A percentile compares a stretch with the other conserved stretches of the same genome.
These are phyloP conservation scores for Boletus semigastroideus DNA, from an alignment of 1,284 basidiomycete species.

Conservation along the genomic window DNA sequence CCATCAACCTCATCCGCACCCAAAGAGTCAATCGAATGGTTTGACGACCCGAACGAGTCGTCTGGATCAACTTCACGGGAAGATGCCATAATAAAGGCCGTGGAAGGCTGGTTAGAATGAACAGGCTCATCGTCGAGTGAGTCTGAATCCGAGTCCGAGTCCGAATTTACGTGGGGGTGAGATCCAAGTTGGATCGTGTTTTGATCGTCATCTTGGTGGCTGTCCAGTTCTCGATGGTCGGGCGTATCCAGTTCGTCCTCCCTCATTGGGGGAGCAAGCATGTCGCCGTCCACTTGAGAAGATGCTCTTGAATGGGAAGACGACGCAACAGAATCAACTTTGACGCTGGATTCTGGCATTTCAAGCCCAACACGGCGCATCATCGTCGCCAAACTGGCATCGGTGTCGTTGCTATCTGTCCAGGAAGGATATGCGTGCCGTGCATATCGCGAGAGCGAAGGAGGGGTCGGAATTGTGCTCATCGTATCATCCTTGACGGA, in stretches of 20 bases:
- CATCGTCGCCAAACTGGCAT: constrained; percentile 48
- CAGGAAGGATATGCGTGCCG: constrained; percentile 36
- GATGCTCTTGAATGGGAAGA: constrained; percentile 9
- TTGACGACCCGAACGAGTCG: constrained; percentile 56
- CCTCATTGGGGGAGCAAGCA: background rate
- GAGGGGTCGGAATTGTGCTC: constrained; percentile 64
- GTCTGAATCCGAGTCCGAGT: constrained; percentile 41
- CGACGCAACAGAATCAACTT: constrained; percentile 13
- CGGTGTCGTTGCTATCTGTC: constrained; percentile 43
- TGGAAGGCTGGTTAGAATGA: constrained; percentile 53
- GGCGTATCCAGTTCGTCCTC: constrained; percentile 21
- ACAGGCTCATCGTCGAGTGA: constrained; percentile 48
- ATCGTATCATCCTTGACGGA: constrained; percentile 51
- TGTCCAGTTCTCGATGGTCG: constrained; percentile 27
- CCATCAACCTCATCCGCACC: constrained; percentile 40
- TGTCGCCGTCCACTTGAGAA: constrained; percentile 7
- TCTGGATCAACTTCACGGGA: constrained; percentile 35
- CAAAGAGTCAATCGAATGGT: constrained; percentile 50
- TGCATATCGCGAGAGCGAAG: constrained; percentile 63
- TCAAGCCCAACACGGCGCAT: constrained; percentile 51
- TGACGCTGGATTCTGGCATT: constrained; percentile 19
- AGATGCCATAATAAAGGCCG: constrained; percentile 57
- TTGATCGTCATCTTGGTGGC: constrained; percentile 28
- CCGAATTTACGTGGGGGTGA: constrained; percentile 7
- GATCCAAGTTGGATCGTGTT: constrained; percentile 11